Evolutionary conservation across 768 basidiomycete genomes (phyloP).

Genomic region (Epithele typhae): DNA sequence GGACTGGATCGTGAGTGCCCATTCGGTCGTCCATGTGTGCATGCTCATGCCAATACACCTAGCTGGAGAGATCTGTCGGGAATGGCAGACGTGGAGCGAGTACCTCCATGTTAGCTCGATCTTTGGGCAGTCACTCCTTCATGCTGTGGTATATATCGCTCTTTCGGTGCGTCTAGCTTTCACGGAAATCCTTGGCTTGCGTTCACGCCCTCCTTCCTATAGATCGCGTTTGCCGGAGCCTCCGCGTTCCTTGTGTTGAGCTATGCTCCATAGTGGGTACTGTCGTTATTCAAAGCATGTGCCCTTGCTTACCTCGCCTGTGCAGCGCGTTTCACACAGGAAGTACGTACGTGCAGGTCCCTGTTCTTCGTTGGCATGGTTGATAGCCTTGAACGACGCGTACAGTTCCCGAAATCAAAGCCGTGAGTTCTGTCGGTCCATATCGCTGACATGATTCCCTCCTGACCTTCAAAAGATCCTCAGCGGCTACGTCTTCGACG

Average conservation of each 20-base stretch:
- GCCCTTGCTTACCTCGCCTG: neutral
- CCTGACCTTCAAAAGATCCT: conserved; percentile 47
- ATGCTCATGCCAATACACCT: neutral
- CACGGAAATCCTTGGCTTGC: no score
- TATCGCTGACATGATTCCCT: no score
- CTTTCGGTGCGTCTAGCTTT: conserved; percentile 47
- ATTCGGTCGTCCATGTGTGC: neutral
- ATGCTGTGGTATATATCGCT: conserved; percentile 59
- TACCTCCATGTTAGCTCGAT: conserved; percentile 49
- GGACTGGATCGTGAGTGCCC: conserved; percentile 50
- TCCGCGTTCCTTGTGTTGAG: conserved; percentile 59
- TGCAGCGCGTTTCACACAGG: conserved; percentile 73
- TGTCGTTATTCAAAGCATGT: no score
- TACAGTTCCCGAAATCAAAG: conserved; percentile 75
- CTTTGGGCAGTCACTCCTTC: conserved; percentile 57
- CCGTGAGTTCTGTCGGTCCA: conserved; percentile 43
- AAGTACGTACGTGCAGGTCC: conserved; percentile 65
- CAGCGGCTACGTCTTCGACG: conserved; percentile 81
- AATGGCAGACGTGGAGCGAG: conserved; percentile 69
- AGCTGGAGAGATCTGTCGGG: conserved; percentile 65
- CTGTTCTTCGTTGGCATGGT: no score
- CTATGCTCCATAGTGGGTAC: conserved; percentile 64
- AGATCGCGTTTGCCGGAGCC: conserved; percentile 61
- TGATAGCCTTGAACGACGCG: no score
- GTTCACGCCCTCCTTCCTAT: neutral